A percentile compares a stretch with the other conserved stretches of the same genome.
Evolutionary conservation across 2,329 filamentous ascomycete species (phyloP).

Genomic region (Neopestalotiopsis clavispora): DNA sequence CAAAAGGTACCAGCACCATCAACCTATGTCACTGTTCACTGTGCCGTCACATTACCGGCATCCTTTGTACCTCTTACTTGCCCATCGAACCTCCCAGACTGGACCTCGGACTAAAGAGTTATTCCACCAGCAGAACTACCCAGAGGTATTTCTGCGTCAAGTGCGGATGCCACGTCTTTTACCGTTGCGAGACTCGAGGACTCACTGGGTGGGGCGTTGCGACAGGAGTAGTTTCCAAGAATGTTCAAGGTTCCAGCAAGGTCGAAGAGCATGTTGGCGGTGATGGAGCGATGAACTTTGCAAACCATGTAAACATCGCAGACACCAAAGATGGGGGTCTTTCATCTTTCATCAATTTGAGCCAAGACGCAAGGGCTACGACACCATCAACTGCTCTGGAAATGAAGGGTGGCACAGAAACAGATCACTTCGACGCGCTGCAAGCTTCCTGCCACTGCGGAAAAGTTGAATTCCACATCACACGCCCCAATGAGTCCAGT

Average conservation of each 20-base stretch:
- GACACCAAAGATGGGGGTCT: conserved; percentile 21
- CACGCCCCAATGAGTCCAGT: conserved; percentile 55
- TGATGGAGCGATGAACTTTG: conserved; percentile 16
- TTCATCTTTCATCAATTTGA: conserved; percentile 34
- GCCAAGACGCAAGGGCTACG: conserved; percentile 14
- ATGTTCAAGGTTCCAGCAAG: not conserved
- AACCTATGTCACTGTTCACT: conserved; percentile 38
- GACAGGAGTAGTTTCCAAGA: conserved; percentile 39
- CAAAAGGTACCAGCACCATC: not conserved
- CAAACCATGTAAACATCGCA: conserved; percentile 39
- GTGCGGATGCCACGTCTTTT: conserved; percentile 49
- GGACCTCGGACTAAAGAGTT: conserved; percentile 23
- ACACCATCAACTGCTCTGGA: conserved; percentile 10
- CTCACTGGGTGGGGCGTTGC: conserved; percentile 38
- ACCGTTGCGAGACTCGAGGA: conserved; percentile 15
- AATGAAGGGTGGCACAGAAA: conserved; percentile 16
- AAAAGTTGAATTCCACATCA: conserved; percentile 60
- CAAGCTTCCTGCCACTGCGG: conserved; percentile 59
- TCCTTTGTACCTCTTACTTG: conserved; percentile 44
- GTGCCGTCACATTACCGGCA: conserved; percentile 39
- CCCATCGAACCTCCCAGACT: conserved; percentile 29
- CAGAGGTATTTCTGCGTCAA: conserved; percentile 43
- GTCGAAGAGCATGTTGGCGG: not conserved
- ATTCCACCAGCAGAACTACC: conserved; percentile 18
- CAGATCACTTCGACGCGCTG: conserved; percentile 29